Conservation (phyloP, 2,329 filamentous ascomycete genomes). For the Rosellinia necatrix region DNA sequence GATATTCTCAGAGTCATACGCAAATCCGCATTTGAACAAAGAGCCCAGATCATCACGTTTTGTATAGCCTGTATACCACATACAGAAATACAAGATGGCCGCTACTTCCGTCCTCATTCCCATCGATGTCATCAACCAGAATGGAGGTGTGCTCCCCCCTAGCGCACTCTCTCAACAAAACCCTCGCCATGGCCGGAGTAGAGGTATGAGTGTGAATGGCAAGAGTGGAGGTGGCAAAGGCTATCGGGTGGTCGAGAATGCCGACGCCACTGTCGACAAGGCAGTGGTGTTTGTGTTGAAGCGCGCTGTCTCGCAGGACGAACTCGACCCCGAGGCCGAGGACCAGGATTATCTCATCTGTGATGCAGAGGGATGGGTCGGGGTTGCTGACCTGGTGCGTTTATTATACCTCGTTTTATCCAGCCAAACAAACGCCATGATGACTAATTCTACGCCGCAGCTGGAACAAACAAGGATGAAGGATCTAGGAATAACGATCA, state of each 20-base stretch:
- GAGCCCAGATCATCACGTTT: background rate
- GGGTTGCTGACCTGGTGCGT: conserved; percentile 47
- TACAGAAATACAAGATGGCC: conserved; percentile 36
- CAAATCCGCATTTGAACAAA: conserved; percentile 12
- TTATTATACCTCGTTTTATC: background rate
- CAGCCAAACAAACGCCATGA: background rate
- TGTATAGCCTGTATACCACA: conserved; percentile 10
- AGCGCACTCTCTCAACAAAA: conserved; percentile 42
- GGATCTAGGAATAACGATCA: conserved; percentile 43
- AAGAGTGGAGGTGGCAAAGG: conserved; percentile 41
- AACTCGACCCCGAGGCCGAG: conserved; percentile 42
- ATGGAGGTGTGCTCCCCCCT: conserved; percentile 44
- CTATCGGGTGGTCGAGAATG: conserved; percentile 49
- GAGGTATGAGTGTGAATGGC: conserved; percentile 44
- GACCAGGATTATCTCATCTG: conserved; percentile 41
- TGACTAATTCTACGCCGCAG: conserved; percentile 32
- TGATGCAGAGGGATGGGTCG: conserved; percentile 48
- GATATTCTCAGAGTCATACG: background rate
- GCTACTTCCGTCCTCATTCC: conserved; percentile 43
- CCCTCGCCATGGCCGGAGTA: conserved; percentile 46
- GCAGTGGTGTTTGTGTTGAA: conserved; percentile 49
- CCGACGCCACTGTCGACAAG: conserved; percentile 47
- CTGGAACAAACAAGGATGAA: conserved; percentile 44
- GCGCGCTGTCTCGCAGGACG: conserved; percentile 43
- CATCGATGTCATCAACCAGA: conserved; percentile 42